phyloP scores from a whole-genome alignment of 306 rosid species.

The Luffa aegyptiaca region DNA sequence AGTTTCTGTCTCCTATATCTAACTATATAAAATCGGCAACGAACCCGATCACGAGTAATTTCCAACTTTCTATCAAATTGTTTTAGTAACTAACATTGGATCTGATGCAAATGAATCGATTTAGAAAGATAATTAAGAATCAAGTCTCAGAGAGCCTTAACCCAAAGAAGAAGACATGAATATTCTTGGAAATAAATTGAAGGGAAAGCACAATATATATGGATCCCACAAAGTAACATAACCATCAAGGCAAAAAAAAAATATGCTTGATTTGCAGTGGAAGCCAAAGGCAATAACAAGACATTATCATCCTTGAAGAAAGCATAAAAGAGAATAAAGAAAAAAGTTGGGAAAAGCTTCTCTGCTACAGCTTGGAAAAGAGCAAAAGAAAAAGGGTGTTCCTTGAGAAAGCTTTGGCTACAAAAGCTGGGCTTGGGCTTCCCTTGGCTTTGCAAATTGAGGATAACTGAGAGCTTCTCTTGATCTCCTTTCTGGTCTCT shows the following conservation, averaged over 20 bases:
- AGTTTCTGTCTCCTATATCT: no score
- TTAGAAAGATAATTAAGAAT: neutral
- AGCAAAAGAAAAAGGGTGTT: neutral
- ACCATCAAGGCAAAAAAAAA: neutral
- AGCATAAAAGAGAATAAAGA: conserved; percentile 19
- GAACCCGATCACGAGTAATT: no score
- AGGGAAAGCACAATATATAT: conserved; percentile 66
- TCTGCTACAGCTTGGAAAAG: conserved; percentile 40
- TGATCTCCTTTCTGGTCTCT: neutral
- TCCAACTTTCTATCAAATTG: no score
- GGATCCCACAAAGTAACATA: no score
- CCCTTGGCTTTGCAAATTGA: conserved; percentile 18
- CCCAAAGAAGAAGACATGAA: conserved; percentile 75
- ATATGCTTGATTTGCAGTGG: conserved; percentile 66
- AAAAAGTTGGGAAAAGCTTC: conserved; percentile 56
- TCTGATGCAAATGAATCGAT: neutral
- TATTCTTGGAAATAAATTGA: conserved; percentile 31
- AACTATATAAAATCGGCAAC: no score
- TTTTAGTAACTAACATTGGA: no score
- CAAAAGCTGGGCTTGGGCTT: conserved; percentile 33
- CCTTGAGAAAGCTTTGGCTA: conserved; percentile 38
- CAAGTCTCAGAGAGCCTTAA: neutral
- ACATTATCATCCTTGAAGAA: neutral
- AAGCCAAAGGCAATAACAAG: conserved; percentile 37
- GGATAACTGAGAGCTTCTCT: neutral